Conservation (phyloP, 2,329 filamentous ascomycete species). For the Calonectria montana region DNA sequence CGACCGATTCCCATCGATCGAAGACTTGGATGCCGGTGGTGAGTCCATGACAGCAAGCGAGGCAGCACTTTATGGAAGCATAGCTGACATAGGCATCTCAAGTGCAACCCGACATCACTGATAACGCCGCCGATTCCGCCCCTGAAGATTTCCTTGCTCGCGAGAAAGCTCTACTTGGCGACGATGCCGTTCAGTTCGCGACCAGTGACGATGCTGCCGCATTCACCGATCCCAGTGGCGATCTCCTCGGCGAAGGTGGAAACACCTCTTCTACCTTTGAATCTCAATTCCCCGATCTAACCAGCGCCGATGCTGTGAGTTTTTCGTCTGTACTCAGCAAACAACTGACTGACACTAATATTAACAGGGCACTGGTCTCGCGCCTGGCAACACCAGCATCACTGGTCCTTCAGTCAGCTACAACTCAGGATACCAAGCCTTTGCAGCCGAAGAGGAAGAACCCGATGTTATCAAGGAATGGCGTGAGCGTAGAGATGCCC, state of each 20-base stretch:
- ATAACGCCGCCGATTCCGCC: constrained; percentile 67
- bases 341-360: constrained; percentile 20
- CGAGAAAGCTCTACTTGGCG: constrained; percentile 89
- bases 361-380: constrained; percentile 41
- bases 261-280: constrained; percentile 73
- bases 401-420: constrained; percentile 77
- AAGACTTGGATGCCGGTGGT: constrained; percentile 79
- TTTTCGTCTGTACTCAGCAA: background rate
- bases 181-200: constrained; percentile 92
- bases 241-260: constrained; percentile 78
- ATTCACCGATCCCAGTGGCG: constrained; percentile 72
- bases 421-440: constrained; percentile 71
- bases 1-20: constrained; percentile 81
- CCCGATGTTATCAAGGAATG: constrained; percentile 90
- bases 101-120: constrained; percentile 77
- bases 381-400: constrained; percentile 60
- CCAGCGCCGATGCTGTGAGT: constrained; percentile 50
- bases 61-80: constrained; percentile 18
- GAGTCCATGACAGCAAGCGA: constrained; percentile 44
- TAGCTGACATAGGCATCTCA: constrained; percentile 40
- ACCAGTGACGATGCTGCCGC: constrained; percentile 78
- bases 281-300: constrained; percentile 89
- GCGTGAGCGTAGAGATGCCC: constrained; percentile 88
- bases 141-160: constrained; percentile 89
- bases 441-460: constrained; percentile 78